phyloP scores from a whole-genome alignment of 2,329 filamentous ascomycete species.

The Scedosporium dehoogii region DNA sequence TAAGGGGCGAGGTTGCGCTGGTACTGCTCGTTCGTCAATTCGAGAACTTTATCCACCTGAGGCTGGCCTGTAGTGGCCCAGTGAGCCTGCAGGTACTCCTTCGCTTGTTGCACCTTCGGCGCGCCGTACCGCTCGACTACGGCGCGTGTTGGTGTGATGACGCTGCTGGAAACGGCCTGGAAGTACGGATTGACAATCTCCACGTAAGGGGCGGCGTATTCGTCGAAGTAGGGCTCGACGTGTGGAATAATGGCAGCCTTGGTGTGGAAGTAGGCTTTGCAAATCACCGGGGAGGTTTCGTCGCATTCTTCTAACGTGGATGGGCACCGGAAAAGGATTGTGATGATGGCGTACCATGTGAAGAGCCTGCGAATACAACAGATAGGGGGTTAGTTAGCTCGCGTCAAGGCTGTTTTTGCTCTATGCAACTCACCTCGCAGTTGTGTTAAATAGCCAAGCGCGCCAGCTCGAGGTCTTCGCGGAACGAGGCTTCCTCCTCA shows the following conservation, averaged over 20 bases:
- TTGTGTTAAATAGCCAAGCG: slow-evolving; percentile 32
- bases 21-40: slow-evolving; percentile 55
- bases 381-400: slow-evolving; percentile 7
- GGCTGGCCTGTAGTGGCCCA: slow-evolving; percentile 76
- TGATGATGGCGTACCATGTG: slow-evolving; percentile 80
- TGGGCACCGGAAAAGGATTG: slow-evolving; percentile 75
- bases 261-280: slow-evolving; percentile 69
- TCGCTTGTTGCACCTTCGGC: slow-evolving; percentile 59
- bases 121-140: slow-evolving; percentile 66
- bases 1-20: slow-evolving; percentile 63
- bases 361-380: slow-evolving; percentile 45
- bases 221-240: slow-evolving; percentile 73
- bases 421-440: slow-evolving; percentile 39
- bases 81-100: slow-evolving; percentile 55
- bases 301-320: slow-evolving; percentile 56
- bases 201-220: slow-evolving; percentile 77
- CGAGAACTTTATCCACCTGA: slow-evolving; percentile 56
- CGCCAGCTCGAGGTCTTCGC: slow-evolving; percentile 8
- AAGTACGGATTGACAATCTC: slow-evolving; percentile 70
- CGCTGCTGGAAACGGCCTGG: slow-evolving; percentile 44
- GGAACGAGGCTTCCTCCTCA: slow-evolving; percentile 17
- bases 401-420: not conserved
- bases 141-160: slow-evolving; percentile 59
- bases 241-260: slow-evolving; percentile 59
- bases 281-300: slow-evolving; percentile 64